Evolutionary conservation across 352 stramenopile species (phyloP), one percentile per base, ranked within the genome.

Genomic region (Salisapilia sapeloensis): DNA sequence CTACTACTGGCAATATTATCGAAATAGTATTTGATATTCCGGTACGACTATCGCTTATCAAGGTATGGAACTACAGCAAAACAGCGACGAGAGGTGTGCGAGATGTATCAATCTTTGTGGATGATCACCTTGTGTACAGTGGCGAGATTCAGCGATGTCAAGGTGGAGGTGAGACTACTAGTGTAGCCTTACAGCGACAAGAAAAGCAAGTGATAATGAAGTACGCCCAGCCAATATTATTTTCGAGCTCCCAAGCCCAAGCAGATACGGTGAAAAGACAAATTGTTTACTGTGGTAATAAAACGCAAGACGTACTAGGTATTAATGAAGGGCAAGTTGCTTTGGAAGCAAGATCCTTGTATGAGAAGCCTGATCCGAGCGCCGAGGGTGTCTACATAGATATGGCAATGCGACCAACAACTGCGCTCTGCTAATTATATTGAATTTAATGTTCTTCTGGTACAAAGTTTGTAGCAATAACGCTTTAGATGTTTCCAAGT

Each of bases 271-370:
- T 86, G 23, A 84, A 84, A 33, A 40, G 64, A 2, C 56, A 54
- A 17, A 42, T 86, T 6, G 42, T 57, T 8, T 90, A 87, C 27
- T 90, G 75, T 21, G 75, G 75, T 0, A 29, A 29, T 1, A 70
- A 87, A 33, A 67, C 86, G 29, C 80, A 94, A 44, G 78, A 94
- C 23, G 78, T 94, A 9, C 42, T 92, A 5, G 82, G 67, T 20
- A 93, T 93, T 38, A 91, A 93, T 31, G 80, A 93, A 40, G 66
- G 75, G 2, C 72, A 91, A 46, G 75, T 93, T 15, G 74, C 89
- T 33, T 55, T 86, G 21, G 66, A 84, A 31, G 84, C 66, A 1
- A 75, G 67, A 29, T 54, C 57, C 8, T 89, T 90, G 74, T 79
- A 90, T 33, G 52, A 64, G 1, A 67, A 74, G 13, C 70, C 67